Base-by-base conservation (phyloP, 2,329 filamentous ascomycete genomes). In the Boeremia exigua region DNA sequence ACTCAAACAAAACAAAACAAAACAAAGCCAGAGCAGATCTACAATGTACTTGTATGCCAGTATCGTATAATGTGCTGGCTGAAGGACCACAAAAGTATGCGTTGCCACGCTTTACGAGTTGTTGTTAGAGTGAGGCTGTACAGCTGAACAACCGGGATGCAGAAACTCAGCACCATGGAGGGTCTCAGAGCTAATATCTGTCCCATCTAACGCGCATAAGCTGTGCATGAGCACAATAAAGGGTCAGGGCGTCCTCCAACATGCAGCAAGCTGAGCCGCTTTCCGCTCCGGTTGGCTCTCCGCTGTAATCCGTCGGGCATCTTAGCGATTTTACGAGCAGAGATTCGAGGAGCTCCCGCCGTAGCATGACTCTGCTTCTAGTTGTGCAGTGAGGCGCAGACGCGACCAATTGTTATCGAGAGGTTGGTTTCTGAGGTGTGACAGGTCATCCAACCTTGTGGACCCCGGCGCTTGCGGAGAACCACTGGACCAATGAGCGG, bases 361-460 rank as follows among this genome's bases (percentile, higher is more conserved):
- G 62, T 61, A 70, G 56, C 60, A 58, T 59, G 58, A 48, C 37
- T 56, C 58, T 65, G 49, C 61, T 61, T 61, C 63, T 61, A 65
- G 63, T 60, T 59, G 63, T 65, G 60, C 63, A 63, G 56, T 63
- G 70, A 65, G 69, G 71, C 69, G 68, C 64, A 65, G 69, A 28
- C 52, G 59, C 58, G 53, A 55, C 71, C 72, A 73, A 73, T 74
- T 63, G 64, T 50, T 60, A 60, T 40, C 55, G 59, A 58, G 46
- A 49, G 49, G 37, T 33, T 29, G n/a, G 53, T 56, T 56, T 51
- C 53, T 61, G 61, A 58, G 42, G 67, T 72, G 69, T 73, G 68
- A 73, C 67, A 52, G 46, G 38, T 38, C 23, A 6, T 8, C 10
- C 30, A 34, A 28, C 7, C 29, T 49, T 34, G 44, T 56, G 48